Base-by-base conservation (phyloP, 2,329 filamentous ascomycete species). In the Neoarthrinium moseri region DNA sequence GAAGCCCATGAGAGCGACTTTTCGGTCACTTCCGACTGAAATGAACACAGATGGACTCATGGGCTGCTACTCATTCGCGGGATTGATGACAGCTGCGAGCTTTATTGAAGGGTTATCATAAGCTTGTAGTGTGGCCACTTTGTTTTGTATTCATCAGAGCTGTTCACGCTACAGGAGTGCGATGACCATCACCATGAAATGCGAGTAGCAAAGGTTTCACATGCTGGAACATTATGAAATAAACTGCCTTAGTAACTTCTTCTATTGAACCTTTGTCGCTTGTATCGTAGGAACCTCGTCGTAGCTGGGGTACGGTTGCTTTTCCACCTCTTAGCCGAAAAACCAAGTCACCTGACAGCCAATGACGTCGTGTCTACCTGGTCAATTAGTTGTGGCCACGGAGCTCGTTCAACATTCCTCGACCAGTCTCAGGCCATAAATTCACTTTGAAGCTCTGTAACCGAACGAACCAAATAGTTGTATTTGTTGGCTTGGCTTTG, bases 1-100 rank as follows among this genome's bases (percentile, higher is more conserved):
- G 67, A 70, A 29, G 49, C 63, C 21, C 59, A 66, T 29, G 65
- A 68, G 45, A 59, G 45, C 4, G 66, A 69, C 35, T 67, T 64
- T 44, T 61, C 60, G 2, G 62, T 62, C 15, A 56, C 38, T 32
- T 52, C 53, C 11, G 53, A 54, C 21, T 52, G 15, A 35, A 17
- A n/a, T n/a, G n/a, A n/a, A n/a, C n/a, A n/a, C n/a, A n/a, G n/a
- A n/a, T n/a, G n/a, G n/a, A n/a, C n/a, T n/a, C n/a, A n/a, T n/a
- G n/a, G n/a, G n/a, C n/a, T n/a, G n/a, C n/a, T n/a, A n/a, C n/a
- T n/a, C n/a, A n/a, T n/a, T n/a, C n/a, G n/a, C n/a, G n/a, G n/a
- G n/a, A n/a, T n/a, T n/a, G n/a, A n/a, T n/a, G n/a, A n/a, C n/a
- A n/a, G n/a, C n/a, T n/a, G n/a, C n/a, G n/a, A n/a, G n/a, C n/a